Evolutionary conservation across 1,284 basidiomycete genomes (phyloP).

Genomic region (Heterobasidion irregulare): DNA sequence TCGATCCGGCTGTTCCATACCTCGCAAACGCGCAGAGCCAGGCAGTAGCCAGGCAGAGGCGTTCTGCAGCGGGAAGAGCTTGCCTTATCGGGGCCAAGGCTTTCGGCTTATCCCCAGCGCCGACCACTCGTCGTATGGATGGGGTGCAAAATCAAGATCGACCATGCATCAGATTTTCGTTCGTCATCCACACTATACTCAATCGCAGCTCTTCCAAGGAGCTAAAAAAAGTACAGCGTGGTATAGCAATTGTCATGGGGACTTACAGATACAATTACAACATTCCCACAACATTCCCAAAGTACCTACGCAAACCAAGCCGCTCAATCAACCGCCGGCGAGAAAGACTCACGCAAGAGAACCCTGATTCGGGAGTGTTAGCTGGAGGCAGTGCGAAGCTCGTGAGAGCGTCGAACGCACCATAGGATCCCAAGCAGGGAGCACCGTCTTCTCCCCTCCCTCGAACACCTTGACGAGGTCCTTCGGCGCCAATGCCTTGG

Average conservation of each 20-base stretch:
- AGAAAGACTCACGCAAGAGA: constrained; percentile 7
- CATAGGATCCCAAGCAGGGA: constrained; percentile 91
- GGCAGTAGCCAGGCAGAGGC: too few relatives aligned
- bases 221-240: too few relatives aligned
- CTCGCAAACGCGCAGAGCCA: too few relatives aligned
- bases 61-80: background rate
- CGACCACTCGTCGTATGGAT: background rate
- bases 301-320: too few relatives aligned
- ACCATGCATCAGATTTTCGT: background rate
- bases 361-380: constrained; percentile 3
- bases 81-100: background rate
- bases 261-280: too few relatives aligned
- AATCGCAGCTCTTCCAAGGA: too few relatives aligned
- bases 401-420: constrained; percentile 18
- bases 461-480: constrained; percentile 81
- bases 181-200: background rate
- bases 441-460: constrained; percentile 47
- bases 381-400: background rate
- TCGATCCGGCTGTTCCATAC: too few relatives aligned
- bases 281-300: too few relatives aligned
- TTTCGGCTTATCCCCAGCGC: background rate
- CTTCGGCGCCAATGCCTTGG: constrained; percentile 69
- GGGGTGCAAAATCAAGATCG: too few relatives aligned
- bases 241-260: too few relatives aligned
- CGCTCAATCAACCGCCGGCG: too few relatives aligned